Evolutionary conservation across 495 filamentous ascomycete species (phyloP).

Genomic region (Bathelium albidoporum): DNA sequence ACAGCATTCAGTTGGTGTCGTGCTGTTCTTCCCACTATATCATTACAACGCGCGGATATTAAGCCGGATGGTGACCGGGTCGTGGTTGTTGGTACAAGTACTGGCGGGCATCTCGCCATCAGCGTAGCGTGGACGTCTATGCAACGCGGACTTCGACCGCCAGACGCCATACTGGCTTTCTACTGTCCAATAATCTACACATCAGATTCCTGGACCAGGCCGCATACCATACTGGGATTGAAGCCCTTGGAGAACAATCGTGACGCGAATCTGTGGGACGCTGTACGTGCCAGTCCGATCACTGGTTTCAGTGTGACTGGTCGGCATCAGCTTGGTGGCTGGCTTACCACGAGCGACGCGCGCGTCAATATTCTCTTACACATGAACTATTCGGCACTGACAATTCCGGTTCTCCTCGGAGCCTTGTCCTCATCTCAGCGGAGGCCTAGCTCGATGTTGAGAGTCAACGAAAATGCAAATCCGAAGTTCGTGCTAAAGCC

Average conservation of each 20-base stretch:
- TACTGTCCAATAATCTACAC: constrained; percentile 7
- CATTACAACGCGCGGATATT: background rate
- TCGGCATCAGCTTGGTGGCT: background rate
- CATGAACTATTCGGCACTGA: background rate
- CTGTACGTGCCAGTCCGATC: background rate
- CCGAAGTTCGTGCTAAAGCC: background rate
- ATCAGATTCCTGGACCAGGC: background rate
- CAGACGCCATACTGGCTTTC: constrained; percentile 1
- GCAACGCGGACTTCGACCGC: background rate
- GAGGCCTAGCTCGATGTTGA: background rate
- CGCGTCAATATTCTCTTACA: background rate
- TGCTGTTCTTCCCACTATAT: background rate
- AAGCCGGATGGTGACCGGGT: background rate
- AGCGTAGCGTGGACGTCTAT: background rate
- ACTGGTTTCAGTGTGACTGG: background rate
- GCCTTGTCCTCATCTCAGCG: background rate
- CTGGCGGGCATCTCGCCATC: constrained; percentile 7
- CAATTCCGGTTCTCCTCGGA: background rate
- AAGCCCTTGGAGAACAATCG: background rate
- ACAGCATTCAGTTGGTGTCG: background rate
- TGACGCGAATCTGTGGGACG: background rate
- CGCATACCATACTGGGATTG: background rate
- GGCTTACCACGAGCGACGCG: background rate
- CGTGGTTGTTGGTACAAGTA: constrained; percentile 1
- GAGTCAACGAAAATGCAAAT: background rate